Conservation (phyloP, 78 protist species). For the Tieghemostelium lacteum region DNA sequence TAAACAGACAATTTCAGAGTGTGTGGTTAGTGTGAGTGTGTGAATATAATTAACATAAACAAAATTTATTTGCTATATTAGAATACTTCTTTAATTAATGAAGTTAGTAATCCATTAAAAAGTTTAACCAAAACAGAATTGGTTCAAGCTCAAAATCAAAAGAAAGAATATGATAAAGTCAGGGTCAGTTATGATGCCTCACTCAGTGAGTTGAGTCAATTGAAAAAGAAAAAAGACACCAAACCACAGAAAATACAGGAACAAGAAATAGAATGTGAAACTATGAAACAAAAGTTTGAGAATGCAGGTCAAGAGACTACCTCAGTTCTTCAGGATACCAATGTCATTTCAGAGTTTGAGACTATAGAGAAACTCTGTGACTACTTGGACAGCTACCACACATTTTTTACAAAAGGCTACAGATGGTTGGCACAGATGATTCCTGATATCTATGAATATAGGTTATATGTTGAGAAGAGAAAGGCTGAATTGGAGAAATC, state of each 20-base stretch:
- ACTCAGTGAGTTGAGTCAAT: constrained; percentile 20
- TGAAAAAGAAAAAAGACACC: constrained; percentile 42
- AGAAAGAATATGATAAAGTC: constrained; percentile 67
- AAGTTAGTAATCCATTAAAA: constrained; percentile 77
- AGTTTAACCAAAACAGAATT: constrained; percentile 48
- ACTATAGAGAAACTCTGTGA: constrained; percentile 65
- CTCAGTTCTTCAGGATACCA: constrained; percentile 27
- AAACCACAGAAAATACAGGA: constrained; percentile 66
- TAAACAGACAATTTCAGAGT: background rate
- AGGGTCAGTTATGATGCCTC: constrained; percentile 65
- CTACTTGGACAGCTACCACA: constrained; percentile 62
- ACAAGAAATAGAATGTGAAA: constrained; percentile 37
- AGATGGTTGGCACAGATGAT: constrained; percentile 77
- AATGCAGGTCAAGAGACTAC: constrained; percentile 39
- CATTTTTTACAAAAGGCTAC: constrained; percentile 71
- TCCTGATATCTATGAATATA: constrained; percentile 68
- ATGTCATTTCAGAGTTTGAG: constrained; percentile 72
- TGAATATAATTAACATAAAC: background rate
- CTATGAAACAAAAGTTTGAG: constrained; percentile 30
- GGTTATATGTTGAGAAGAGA: constrained; percentile 72
- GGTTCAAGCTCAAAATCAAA: constrained; percentile 49
- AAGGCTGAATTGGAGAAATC: constrained; percentile 70
- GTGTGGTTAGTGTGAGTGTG: background rate
- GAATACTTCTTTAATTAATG: constrained; percentile 65
- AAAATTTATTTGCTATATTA: background rate